Conservation (phyloP, 495 filamentous ascomycete genomes). For the Lasiosphaeriaceae sp. region DNA sequence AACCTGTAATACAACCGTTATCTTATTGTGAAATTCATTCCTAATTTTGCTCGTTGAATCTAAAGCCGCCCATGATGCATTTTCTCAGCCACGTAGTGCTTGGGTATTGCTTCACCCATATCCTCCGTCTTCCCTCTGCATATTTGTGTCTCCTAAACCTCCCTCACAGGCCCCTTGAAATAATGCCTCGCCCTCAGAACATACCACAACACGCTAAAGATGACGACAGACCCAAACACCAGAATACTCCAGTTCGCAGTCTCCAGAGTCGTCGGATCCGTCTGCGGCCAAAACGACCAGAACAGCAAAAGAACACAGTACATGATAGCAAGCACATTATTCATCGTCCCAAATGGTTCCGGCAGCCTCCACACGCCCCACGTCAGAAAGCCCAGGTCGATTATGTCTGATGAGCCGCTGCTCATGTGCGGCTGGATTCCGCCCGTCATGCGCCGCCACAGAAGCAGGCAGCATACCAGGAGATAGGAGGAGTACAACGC, state of each 20-base stretch:
- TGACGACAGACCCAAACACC: constrained; percentile 34
- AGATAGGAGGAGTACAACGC: constrained; percentile 44
- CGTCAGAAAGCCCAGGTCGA: constrained; percentile 33
- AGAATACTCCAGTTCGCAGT: constrained; percentile 48
- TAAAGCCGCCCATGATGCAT: too few species aligned
- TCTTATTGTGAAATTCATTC: too few species aligned
- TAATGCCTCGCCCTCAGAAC: constrained; percentile 34
- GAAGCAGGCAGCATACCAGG: constrained; percentile 43
- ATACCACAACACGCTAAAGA: constrained; percentile 49
- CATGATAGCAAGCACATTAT: constrained; percentile 45
- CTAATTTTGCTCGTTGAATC: too few species aligned
- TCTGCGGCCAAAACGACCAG: constrained; percentile 49
- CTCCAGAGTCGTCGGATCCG: constrained; percentile 25
- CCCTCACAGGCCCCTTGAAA: too few species aligned
- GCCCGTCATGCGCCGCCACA: constrained; percentile 45
- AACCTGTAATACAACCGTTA: too few species aligned
- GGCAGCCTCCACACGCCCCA: constrained; percentile 51
- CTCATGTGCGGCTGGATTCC: constrained; percentile 28
- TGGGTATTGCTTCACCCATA: too few species aligned
- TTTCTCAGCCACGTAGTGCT: too few species aligned
- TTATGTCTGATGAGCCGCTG: constrained; percentile 13
- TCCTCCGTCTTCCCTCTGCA: too few species aligned
- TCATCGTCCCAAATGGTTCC: constrained; percentile 39
- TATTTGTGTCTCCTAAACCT: too few species aligned
- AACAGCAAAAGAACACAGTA: constrained; percentile 48